Conservation (phyloP, 768 basidiomycete species). For the Paxillus involutus region DNA sequence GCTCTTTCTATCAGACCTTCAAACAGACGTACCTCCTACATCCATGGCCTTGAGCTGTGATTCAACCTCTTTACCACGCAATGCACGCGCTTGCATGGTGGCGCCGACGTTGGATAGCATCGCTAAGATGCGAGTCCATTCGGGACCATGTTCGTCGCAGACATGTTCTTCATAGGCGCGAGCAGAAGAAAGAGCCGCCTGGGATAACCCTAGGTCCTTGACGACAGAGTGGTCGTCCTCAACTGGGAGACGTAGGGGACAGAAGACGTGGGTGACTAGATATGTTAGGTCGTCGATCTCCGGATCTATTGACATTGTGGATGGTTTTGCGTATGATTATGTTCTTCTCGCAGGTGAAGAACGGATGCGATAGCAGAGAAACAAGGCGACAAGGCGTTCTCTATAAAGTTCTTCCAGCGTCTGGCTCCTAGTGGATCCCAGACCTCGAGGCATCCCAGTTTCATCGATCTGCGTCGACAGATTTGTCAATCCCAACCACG, state of each 20-base stretch:
- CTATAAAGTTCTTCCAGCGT: not conserved
- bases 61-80: slow-evolving; percentile 7
- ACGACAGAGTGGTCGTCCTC: slow-evolving; percentile 25
- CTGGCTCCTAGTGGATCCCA: not conserved
- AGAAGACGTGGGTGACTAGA: slow-evolving; percentile 37
- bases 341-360: too few relatives aligned
- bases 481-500: not conserved
- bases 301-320: too few relatives aligned
- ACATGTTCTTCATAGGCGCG: slow-evolving; percentile 13
- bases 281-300: slow-evolving; percentile 17
- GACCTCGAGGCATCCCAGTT: not conserved
- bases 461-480: not conserved
- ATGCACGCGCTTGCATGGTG: not conserved
- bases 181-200: slow-evolving; percentile 17
- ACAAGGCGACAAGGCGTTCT: not conserved
- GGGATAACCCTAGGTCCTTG: slow-evolving; percentile 28
- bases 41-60: slow-evolving; percentile 19
- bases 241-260: slow-evolving; percentile 40
- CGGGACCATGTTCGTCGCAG: slow-evolving; percentile 1
- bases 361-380: too few relatives aligned
- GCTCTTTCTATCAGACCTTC: not conserved
- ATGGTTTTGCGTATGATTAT: too few relatives aligned
- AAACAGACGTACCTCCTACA: slow-evolving; percentile 19
- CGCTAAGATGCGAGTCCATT: slow-evolving; percentile 27
- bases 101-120: slow-evolving; percentile 23